Percentiles rank a stretch among this genome's conserved stretches.
phyloP scores from a whole-genome alignment of 2,329 filamentous ascomycete species.

The Sporothrix sp. region DNA sequence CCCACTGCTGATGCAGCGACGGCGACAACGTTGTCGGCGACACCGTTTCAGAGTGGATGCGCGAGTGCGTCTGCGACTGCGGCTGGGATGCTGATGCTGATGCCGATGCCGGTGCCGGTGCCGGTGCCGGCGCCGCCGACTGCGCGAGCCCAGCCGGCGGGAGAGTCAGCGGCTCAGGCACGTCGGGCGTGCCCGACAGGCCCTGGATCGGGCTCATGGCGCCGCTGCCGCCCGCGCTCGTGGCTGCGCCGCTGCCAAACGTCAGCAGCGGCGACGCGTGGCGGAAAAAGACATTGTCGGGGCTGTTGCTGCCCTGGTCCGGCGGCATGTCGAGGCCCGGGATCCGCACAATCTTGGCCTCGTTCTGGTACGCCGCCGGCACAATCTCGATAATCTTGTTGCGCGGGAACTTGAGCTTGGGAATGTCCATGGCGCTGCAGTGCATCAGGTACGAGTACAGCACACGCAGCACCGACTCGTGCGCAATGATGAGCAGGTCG shows the following conservation, averaged over 20 bases:
- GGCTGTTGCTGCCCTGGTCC: constrained; percentile 13
- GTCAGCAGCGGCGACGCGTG: constrained; percentile 71
- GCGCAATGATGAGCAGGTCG: constrained; percentile 94
- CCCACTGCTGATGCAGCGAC: constrained; percentile 21
- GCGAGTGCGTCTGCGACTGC: constrained; percentile 11
- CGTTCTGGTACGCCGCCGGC: constrained; percentile 93
- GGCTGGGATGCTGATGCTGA: neutral
- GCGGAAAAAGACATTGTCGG: constrained; percentile 31
- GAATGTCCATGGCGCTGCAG: constrained; percentile 90
- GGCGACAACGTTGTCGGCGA: constrained; percentile 7
- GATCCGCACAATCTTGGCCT: constrained; percentile 83
- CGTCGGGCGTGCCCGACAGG: constrained; percentile 37
- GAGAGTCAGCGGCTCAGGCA: constrained; percentile 24
- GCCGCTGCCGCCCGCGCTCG: constrained; percentile 31
- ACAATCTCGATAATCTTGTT: constrained; percentile 99
- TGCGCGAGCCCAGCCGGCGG: constrained; percentile 12
- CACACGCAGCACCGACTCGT: constrained; percentile 94
- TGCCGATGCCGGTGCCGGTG: neutral
- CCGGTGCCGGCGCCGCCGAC: neutral
- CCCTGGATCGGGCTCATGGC: constrained; percentile 37
- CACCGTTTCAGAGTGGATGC: constrained; percentile 7
- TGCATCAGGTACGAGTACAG: constrained; percentile 98
- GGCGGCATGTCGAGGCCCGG: constrained; percentile 44
- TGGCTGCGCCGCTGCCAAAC: constrained; percentile 58
- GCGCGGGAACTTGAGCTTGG: constrained; percentile 82